A percentile compares a stretch with the other conserved stretches of the same genome.
Evolutionary conservation across 305 asterid genomes (phyloP).

Genomic region (Fraxinus albicans): DNA sequence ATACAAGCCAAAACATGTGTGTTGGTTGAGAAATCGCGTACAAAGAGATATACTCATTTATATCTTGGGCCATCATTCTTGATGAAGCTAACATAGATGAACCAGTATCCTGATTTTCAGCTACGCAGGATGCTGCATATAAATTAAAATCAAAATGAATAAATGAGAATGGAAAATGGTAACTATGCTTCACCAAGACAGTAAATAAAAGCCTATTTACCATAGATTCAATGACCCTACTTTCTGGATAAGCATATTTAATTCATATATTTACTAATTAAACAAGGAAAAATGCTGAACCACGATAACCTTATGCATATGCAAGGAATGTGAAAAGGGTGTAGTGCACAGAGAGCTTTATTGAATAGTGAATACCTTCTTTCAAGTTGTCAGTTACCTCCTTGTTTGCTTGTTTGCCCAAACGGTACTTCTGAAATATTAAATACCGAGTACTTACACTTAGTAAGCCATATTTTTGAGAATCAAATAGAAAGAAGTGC

Average conservation of each 20-base stretch:
- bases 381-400: slow-evolving; percentile 51
- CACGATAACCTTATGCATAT: not conserved
- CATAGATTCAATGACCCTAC: not conserved
- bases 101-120: slow-evolving; percentile 84
- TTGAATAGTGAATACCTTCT: slow-evolving; percentile 37
- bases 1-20: not conserved
- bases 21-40: not conserved
- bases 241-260: not conserved
- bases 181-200: not conserved
- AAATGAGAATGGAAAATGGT: not conserved
- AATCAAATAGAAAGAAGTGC: not conserved
- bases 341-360: not conserved
- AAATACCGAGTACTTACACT: slow-evolving; percentile 9
- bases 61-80: slow-evolving; percentile 63
- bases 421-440: slow-evolving; percentile 56
- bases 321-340: slow-evolving; percentile 4
- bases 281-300: not conserved
- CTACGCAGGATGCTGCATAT: slow-evolving; percentile 63
- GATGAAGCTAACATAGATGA: slow-evolving; percentile 77
- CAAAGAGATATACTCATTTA: slow-evolving; percentile 45
- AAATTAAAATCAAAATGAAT: slow-evolving; percentile 15
- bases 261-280: not conserved
- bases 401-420: slow-evolving; percentile 59
- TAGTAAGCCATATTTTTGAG: not conserved
- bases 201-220: not conserved